phyloP scores from a whole-genome alignment of 768 basidiomycete species.

The Leccinum truebloodii region DNA sequence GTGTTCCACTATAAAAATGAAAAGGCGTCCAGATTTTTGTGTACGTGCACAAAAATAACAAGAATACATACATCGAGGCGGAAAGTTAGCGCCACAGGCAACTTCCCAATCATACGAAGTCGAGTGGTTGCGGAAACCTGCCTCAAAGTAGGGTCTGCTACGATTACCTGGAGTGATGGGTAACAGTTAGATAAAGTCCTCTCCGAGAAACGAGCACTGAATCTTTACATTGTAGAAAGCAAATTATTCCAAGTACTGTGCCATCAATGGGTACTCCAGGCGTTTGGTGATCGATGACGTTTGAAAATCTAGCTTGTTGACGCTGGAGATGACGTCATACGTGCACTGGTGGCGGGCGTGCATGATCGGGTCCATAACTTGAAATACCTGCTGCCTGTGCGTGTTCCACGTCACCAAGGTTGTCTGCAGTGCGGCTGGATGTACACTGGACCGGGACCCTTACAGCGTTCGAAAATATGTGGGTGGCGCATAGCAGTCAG shows the following conservation, averaged over 20 bases:
- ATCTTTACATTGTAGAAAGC: constrained; percentile 9
- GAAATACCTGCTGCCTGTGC: too few species aligned
- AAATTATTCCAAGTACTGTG: not conserved
- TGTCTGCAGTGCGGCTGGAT: too few species aligned
- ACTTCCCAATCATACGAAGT: constrained; percentile 8
- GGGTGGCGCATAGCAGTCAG: too few species aligned
- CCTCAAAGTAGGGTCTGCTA: constrained; percentile 11
- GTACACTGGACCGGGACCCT: too few species aligned
- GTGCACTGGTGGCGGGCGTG: too few species aligned
- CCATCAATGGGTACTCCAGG: too few species aligned
- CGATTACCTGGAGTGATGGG: constrained; percentile 3
- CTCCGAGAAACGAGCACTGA: not conserved
- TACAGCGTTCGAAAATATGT: too few species aligned
- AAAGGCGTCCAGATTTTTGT: not conserved
- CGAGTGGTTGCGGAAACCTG: constrained; percentile 10
- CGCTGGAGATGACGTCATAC: too few species aligned
- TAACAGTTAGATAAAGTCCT: not conserved
- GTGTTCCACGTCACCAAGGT: too few species aligned
- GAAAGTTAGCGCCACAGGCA: not conserved
- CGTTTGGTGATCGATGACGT: too few species aligned
- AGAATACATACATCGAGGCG: not conserved
- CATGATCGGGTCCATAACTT: too few species aligned
- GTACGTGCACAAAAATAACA: not conserved
- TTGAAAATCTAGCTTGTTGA: too few species aligned
- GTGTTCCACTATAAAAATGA: constrained; percentile 4